Evolutionary conservation across 768 basidiomycete genomes (phyloP).

Genomic region (Tricholoma matsutake): DNA sequence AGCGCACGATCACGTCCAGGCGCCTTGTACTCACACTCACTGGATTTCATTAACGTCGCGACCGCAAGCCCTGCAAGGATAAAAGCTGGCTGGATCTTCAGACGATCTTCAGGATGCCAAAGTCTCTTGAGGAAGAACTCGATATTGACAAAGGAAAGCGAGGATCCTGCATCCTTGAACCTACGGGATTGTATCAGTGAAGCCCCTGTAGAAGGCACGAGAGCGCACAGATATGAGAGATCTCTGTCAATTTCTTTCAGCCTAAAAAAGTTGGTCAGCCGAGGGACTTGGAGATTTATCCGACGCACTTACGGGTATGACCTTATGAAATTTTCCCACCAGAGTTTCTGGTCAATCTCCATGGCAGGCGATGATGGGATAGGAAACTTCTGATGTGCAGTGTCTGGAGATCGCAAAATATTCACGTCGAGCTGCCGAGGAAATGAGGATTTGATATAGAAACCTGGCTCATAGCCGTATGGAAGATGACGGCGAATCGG

Average conservation of each 20-base stretch:
- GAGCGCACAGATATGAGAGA: constrained; percentile 45
- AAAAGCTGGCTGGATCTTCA: constrained; percentile 66
- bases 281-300: background rate
- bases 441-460: constrained; percentile 34
- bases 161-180: constrained; percentile 59
- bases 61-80: constrained; percentile 67
- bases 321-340: constrained; percentile 43
- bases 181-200: constrained; percentile 30
- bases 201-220: background rate
- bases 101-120: constrained; percentile 47
- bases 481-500: constrained; percentile 26
- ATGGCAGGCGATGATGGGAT: constrained; percentile 30
- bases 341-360: constrained; percentile 34
- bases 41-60: constrained; percentile 70
- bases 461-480: constrained; percentile 36
- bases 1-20: constrained; percentile 57
- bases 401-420: constrained; percentile 32
- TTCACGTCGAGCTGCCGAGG: constrained; percentile 38
- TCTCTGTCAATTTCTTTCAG: constrained; percentile 48
- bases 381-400: constrained; percentile 30
- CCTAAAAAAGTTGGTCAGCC: constrained; percentile 27
- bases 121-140: constrained; percentile 51
- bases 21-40: constrained; percentile 55
- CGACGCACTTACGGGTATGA: constrained; percentile 33
- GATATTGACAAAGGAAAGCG: constrained; percentile 67